Evolutionary conservation across 345 rosid genomes (phyloP), one percentile per base, ranked within the genome.

Genomic region (Lepidium aucheri): DNA sequence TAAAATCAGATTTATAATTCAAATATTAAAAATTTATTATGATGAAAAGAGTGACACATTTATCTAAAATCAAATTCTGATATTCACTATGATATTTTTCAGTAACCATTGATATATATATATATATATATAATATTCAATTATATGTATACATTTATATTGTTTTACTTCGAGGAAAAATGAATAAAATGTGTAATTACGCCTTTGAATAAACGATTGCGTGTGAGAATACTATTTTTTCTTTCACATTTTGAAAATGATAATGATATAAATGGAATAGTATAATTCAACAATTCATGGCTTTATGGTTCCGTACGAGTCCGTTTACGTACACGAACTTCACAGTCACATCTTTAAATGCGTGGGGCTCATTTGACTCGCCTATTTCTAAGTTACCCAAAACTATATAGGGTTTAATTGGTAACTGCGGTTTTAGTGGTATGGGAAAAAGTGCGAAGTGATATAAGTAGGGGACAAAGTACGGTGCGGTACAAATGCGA

Each of bases 221-320:
- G 73, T 69, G 39, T 16, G 60, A 32, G 53, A 52, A 33, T 18
- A 52, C 32, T 13, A 7, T 33, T 51, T 8, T 18, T 40, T 32
- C 16, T 8, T 32, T 10, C 36, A 8, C 44, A 33, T 41, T 18
- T 33, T 40, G 18, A 69, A 69, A 32, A 30, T 16, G 45, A 59
- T n/a, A n/a, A n/a, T 17, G 26, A 6, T 42, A 47, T 36, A 52
- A 14, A 30, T 24, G 26, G 26, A 34, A n/a, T 16, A 26, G 16
- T 16, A 58, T 65, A 32, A 46, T 46, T 40, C 64, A 47, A 39
- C 28, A 24, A 44, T 47, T 55, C 51, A 71, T 55, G 7, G 63
- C 24, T 70, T 8, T 10, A 47, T 18, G 65, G 39, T 35, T 35
- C 76, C 76, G 76, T 73, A 72, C 71, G 34, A 41, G 39, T 39